Evolutionary conservation across 352 stramenopile species (phyloP).

Genomic region (Phytophthora tentaculata): DNA sequence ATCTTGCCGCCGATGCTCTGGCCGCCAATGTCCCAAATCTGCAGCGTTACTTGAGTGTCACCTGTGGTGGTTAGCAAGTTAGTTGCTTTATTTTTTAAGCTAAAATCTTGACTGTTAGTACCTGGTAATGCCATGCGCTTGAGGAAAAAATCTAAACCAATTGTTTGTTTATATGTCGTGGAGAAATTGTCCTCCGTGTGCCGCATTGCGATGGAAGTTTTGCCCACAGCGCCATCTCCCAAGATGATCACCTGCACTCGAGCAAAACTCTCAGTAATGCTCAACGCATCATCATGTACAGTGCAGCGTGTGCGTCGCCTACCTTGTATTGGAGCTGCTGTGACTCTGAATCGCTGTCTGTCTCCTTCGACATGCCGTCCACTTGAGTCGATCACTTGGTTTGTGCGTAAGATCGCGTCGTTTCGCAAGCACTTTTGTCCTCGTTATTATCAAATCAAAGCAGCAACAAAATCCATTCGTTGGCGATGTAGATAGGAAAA

Average conservation of each 20-base stretch:
- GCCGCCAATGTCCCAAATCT: constrained; percentile 96
- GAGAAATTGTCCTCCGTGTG: constrained; percentile 94
- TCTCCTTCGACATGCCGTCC: constrained; percentile 80
- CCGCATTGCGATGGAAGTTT: constrained; percentile 94
- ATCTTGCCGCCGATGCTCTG: constrained; percentile 90
- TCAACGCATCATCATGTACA: background rate
- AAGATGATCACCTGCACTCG: constrained; percentile 91
- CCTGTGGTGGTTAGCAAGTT: constrained; percentile 40
- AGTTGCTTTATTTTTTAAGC: background rate
- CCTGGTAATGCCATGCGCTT: constrained; percentile 91
- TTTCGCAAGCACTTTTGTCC: constrained; percentile 23
- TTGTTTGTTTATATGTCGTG: constrained; percentile 95
- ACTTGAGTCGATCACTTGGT: background rate
- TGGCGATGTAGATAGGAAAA: no score
- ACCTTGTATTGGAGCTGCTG: constrained; percentile 92
- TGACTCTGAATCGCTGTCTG: constrained; percentile 80
- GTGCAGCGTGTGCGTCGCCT: background rate
- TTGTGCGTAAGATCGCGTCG: constrained; percentile 38
- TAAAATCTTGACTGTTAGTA: constrained; percentile 20
- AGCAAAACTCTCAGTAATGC: background rate
- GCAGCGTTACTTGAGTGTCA: constrained; percentile 91
- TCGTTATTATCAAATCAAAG: no score
- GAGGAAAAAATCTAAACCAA: constrained; percentile 96
- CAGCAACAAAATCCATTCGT: no score
- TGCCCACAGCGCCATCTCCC: constrained; percentile 94